Conservation (phyloP, 441 rosid genomes). For the Mallotus japonicus region DNA sequence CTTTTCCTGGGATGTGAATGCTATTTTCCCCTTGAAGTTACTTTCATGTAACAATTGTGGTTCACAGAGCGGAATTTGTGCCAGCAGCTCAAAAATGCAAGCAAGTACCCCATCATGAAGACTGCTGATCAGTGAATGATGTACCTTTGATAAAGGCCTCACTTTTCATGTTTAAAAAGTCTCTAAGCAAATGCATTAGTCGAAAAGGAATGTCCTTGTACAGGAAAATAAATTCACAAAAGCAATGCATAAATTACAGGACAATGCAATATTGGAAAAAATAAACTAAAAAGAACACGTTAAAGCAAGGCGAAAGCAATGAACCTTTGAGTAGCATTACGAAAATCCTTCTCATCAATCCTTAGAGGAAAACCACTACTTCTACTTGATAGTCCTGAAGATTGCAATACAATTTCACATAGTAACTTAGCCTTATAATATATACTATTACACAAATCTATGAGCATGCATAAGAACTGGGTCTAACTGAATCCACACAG, state of each 20-base stretch:
- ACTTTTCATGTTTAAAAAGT: background rate
- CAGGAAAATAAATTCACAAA: background rate
- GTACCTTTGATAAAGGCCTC: background rate
- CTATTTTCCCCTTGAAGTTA: background rate
- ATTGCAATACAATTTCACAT: constrained; percentile 17
- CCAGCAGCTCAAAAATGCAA: no score
- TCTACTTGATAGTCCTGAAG: constrained; percentile 59
- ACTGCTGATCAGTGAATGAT: background rate
- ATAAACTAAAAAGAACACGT: background rate
- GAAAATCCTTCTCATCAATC: constrained; percentile 31
- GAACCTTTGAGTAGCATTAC: constrained; percentile 43
- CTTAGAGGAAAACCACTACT: constrained; percentile 36
- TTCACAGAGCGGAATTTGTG: background rate
- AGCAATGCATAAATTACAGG: background rate
- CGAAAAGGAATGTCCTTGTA: background rate
- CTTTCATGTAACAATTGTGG: background rate
- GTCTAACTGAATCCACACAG: background rate
- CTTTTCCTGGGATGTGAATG: background rate
- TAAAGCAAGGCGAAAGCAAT: constrained; percentile 11
- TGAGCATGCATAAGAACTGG: background rate
- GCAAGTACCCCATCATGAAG: no score
- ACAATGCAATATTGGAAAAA: background rate
- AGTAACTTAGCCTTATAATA: background rate
- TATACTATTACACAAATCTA: background rate
- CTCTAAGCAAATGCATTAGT: background rate